A percentile compares a stretch with the other conserved stretches of the same genome.
These are phyloP conservation scores for Verticillium tricorpus DNA, from an alignment of 2,329 filamentous ascomycete species.

Conservation along the genomic window DNA sequence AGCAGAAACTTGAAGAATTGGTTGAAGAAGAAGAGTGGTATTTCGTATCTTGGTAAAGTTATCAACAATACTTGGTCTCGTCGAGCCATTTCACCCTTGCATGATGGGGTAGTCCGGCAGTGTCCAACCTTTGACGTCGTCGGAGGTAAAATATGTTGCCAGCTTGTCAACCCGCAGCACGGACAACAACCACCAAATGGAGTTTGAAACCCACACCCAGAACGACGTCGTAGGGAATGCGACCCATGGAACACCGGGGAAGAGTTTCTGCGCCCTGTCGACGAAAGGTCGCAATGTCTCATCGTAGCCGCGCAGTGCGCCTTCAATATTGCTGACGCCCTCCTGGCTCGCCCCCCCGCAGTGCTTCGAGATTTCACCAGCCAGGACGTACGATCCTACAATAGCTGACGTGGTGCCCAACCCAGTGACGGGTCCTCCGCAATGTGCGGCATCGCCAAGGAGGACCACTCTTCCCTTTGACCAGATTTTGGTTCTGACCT, in stretches of 20 bases:
- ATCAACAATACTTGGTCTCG: too few species aligned
- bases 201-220: constrained; percentile 4
- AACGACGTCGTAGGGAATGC: constrained; percentile 5
- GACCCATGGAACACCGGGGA: constrained; percentile 2
- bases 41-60: too few species aligned
- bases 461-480: constrained; percentile 34
- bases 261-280: constrained; percentile 8
- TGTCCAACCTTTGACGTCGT: constrained; percentile 3
- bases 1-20: too few species aligned
- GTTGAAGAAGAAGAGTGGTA: too few species aligned
- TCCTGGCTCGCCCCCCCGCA: neutral
- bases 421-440: constrained; percentile 38
- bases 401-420: constrained; percentile 39
- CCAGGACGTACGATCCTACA: constrained; percentile 45
- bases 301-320: constrained; percentile 11
- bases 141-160: neutral
- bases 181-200: constrained; percentile 6
- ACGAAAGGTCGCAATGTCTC: constrained; percentile 6
- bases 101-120: constrained; percentile 5
- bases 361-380: constrained; percentile 35
- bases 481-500: constrained; percentile 32
- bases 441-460: constrained; percentile 44
- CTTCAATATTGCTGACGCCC: neutral
- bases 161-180: constrained; percentile 8
- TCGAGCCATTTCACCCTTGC: neutral